Evolutionary conservation across 345 rosid genomes (phyloP), one percentile per base, ranked within the genome.

Genomic region (Conringia planisiliqua): DNA sequence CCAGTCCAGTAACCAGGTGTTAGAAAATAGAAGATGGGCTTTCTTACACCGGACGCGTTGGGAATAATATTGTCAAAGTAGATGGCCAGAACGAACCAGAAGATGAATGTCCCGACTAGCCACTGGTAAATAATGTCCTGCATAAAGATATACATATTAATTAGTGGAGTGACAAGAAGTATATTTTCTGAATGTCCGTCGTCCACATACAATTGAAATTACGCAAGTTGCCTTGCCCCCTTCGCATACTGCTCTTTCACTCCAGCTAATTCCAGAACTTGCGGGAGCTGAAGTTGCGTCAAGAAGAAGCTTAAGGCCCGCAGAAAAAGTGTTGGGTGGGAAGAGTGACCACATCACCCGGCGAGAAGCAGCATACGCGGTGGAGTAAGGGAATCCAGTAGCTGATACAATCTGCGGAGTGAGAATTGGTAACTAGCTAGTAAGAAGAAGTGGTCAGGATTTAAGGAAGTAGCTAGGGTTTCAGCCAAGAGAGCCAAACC

Each of bases 11-110:
- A 90, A 47, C 88, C 84, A 14, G 89, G 93, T 58, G 81, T 84
- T 26, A 94, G 59, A 80, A 94, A 90, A 85, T 90, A 94, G 81
- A 85, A 81, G 14, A 79, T 9, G 39, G 96, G 64, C 79, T 87
- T 94, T 79, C 97, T 87, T 71, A 88, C 87, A 63, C 95, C 93
- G 35, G 87, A 86, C 55, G 88, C 88, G 75, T 91, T 94, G 61
- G 96, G 95, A 66, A 90, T 63, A 67, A 91, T 87, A 74, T 94
- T 90, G 75, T 91, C 97, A 0, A 94, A 83, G 85, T 94, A 91
- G 76, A 91, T 78, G 20, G 97, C 95, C 77, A 87, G 80, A 71
- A 79, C 71, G 66, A 90, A 65, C 96, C 98, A 90, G 58, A 83
- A 47, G 39, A 85, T 32, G 79, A 85, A 88, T 16, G 91, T 86